These are phyloP conservation scores for Limtongozyma cylindracea DNA, from an alignment of 805 yeast genomes.

Conservation along the genomic window DNA sequence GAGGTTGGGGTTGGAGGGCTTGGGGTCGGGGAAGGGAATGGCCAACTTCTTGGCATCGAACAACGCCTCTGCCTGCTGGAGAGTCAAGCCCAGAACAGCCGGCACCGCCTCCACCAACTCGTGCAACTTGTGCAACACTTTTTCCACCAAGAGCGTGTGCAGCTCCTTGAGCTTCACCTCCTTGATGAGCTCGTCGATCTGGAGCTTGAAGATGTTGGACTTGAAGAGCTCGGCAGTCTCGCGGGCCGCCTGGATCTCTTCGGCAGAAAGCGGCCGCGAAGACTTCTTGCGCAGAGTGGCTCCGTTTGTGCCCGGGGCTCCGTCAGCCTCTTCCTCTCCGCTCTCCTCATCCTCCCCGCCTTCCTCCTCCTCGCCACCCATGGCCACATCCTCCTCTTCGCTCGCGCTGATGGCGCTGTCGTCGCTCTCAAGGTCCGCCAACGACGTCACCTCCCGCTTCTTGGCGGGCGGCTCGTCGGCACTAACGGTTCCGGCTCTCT, in stretches of 20 bases:
- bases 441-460: no score
- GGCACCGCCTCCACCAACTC: constrained; percentile 44
- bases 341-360: constrained; percentile 1
- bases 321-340: not conserved
- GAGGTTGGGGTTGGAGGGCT: constrained; percentile 50
- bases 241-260: constrained; percentile 75
- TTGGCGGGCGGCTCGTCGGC: no score
- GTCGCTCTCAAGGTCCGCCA: no score
- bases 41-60: constrained; percentile 25
- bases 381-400: constrained; percentile 1
- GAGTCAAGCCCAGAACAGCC: constrained; percentile 15
- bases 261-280: constrained; percentile 25
- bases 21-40: constrained; percentile 81
- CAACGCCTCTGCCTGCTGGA: constrained; percentile 31
- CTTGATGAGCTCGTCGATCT: constrained; percentile 72
- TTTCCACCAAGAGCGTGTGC: constrained; percentile 41
- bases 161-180: constrained; percentile 58
- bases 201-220: constrained; percentile 84
- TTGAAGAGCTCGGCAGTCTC: constrained; percentile 89
- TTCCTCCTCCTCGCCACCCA: constrained; percentile 2
- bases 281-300: constrained; percentile 10
- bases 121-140: constrained; percentile 48
- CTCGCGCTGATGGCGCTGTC: no score
- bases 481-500: no score
- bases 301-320: constrained; percentile 1